phyloP scores from a whole-genome alignment of 306 rosid genomes.

The Arachis hypogaea region DNA sequence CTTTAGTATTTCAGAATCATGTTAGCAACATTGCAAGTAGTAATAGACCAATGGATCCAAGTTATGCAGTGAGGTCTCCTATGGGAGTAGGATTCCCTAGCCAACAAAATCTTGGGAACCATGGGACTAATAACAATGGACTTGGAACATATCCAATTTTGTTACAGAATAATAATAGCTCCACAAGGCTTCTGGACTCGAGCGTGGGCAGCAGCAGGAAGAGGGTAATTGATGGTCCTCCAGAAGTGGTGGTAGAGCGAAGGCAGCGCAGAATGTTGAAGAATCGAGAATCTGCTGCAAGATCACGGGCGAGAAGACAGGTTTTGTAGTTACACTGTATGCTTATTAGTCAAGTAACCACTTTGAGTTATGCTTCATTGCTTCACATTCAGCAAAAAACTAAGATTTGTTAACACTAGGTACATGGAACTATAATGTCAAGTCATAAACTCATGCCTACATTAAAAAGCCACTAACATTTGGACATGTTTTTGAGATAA shows the following conservation, averaged over 20 bases:
- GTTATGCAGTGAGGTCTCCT: constrained; percentile 38
- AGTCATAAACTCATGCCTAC: too few species aligned
- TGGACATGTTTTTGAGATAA: not conserved
- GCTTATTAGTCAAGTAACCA: not conserved
- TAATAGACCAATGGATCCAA: constrained; percentile 29
- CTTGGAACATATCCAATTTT: constrained; percentile 41
- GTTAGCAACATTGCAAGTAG: constrained; percentile 9
- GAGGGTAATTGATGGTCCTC: constrained; percentile 60
- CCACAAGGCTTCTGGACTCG: constrained; percentile 37
- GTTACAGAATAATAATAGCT: constrained; percentile 32
- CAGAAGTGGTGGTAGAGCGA: constrained; percentile 62
- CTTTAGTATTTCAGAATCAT: constrained; percentile 28
- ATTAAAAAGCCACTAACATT: not conserved
- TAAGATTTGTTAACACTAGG: too few species aligned
- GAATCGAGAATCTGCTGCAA: constrained; percentile 84
- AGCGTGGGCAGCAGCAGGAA: constrained; percentile 41
- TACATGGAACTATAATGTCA: too few species aligned
- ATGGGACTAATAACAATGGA: constrained; percentile 28
- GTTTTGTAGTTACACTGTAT: constrained; percentile 42
- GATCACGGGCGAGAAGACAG: constrained; percentile 84
- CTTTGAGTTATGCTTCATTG: not conserved
- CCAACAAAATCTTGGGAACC: constrained; percentile 36
- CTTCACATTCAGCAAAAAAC: not conserved
- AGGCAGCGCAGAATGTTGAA: constrained; percentile 84
- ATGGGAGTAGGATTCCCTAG: constrained; percentile 32